These are phyloP conservation scores for Gilbertella persicaria DNA, from an alignment of 371 early-diverging fungal species.

Conservation along the genomic window DNA sequence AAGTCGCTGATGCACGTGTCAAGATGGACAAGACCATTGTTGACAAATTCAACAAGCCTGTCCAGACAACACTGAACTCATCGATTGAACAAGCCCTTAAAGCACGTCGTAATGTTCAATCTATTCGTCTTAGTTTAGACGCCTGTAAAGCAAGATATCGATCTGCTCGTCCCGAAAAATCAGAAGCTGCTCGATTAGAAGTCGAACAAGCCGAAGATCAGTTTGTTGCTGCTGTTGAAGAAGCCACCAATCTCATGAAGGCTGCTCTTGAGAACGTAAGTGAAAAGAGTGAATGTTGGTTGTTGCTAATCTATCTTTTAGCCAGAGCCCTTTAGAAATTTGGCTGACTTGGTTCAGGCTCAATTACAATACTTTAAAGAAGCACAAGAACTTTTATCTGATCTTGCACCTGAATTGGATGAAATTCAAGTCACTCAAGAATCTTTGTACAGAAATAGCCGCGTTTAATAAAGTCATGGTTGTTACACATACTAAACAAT, in stretches of 20 bases:
- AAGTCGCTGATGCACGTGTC: slow-evolving; percentile 75
- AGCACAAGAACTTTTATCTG: slow-evolving; percentile 75
- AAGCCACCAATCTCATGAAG: slow-evolving; percentile 91
- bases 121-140: slow-evolving; percentile 81
- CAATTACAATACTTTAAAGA: slow-evolving; percentile 84
- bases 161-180: slow-evolving; percentile 68
- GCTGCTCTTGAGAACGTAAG: slow-evolving; percentile 78
- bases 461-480: slow-evolving; percentile 17
- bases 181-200: slow-evolving; percentile 74
- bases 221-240: slow-evolving; percentile 88
- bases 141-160: slow-evolving; percentile 78
- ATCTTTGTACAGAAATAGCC: slow-evolving; percentile 75
- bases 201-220: slow-evolving; percentile 89
- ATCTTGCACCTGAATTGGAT: slow-evolving; percentile 88
- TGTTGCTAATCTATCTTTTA: slow-evolving; percentile 22
- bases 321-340: slow-evolving; percentile 81
- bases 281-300: not conserved
- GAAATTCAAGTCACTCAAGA: slow-evolving; percentile 92
- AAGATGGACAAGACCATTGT: slow-evolving; percentile 72
- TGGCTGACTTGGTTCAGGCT: slow-evolving; percentile 83
- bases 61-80: slow-evolving; percentile 67
- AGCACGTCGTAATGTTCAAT: slow-evolving; percentile 79
- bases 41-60: slow-evolving; percentile 75
- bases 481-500: not conserved
- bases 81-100: slow-evolving; percentile 79